phyloP scores from a whole-genome alignment of 306 rosid genomes.

The Gastrolobium bilobum region DNA sequence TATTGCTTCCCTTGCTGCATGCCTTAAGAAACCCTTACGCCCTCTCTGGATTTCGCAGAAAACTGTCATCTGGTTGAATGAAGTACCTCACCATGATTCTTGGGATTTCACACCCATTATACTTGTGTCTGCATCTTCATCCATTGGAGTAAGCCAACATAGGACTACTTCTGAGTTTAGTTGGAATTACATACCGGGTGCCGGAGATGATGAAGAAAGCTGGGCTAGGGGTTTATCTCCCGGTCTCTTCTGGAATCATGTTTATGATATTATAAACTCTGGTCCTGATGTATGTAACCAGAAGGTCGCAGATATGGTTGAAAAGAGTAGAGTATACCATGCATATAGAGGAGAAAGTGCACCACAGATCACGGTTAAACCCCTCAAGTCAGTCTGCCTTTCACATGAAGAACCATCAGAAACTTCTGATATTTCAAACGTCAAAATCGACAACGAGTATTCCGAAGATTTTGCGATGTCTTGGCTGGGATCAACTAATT shows the following conservation, averaged over 20 bases:
- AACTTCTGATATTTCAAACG: slow-evolving; percentile 49
- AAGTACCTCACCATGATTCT: slow-evolving; percentile 89
- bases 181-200: slow-evolving; percentile 93
- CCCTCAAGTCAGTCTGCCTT: slow-evolving; percentile 55
- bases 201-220: slow-evolving; percentile 96
- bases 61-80: slow-evolving; percentile 90
- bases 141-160: slow-evolving; percentile 59
- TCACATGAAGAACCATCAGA: slow-evolving; percentile 47
- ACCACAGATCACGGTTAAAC: slow-evolving; percentile 71
- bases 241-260: slow-evolving; percentile 77
- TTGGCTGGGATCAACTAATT: slow-evolving; percentile 79
- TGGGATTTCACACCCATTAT: slow-evolving; percentile 97
- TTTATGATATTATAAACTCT: slow-evolving; percentile 72
- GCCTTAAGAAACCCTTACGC: slow-evolving; percentile 83
- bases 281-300: slow-evolving; percentile 87
- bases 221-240: slow-evolving; percentile 94
- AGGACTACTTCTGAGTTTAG: slow-evolving; percentile 82
- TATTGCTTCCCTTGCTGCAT: slow-evolving; percentile 69
- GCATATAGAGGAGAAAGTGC: slow-evolving; percentile 78
- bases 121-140: slow-evolving; percentile 80
- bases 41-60: slow-evolving; percentile 95
- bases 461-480: slow-evolving; percentile 54
- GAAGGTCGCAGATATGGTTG: slow-evolving; percentile 81
- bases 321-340: slow-evolving; percentile 73
- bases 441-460: slow-evolving; percentile 38